Percentiles rank a stretch among this genome's conserved stretches.
Conservation (phyloP, 2,329 filamentous ascomycete genomes). For the Calonectria crousiana region DNA sequence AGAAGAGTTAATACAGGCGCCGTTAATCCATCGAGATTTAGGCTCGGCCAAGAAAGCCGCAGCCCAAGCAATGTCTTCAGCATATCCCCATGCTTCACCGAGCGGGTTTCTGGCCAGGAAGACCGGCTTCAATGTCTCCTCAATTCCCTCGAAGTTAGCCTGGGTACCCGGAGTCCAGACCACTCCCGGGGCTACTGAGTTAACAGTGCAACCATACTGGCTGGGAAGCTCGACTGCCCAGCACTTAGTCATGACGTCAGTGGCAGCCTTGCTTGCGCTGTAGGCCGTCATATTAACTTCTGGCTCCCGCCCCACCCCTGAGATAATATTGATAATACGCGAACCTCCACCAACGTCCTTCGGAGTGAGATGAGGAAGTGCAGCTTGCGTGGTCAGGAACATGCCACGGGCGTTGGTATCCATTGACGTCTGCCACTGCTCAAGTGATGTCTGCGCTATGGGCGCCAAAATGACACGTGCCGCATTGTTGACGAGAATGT, state of each 20-base stretch:
- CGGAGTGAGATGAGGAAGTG: constrained; percentile 1
- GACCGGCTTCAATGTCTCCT: not conserved
- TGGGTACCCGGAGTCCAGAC: not conserved
- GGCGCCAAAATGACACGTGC: constrained; percentile 12
- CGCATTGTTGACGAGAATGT: constrained; percentile 45
- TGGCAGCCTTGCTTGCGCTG: not conserved
- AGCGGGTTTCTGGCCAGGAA: not conserved
- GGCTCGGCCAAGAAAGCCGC: not conserved
- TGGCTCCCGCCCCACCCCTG: not conserved
- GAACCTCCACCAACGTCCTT: not conserved
- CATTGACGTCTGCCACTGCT: constrained; percentile 17
- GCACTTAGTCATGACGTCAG: constrained; percentile 4
- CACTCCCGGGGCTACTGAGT: constrained; percentile 2
- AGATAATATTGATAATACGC: constrained; percentile 13
- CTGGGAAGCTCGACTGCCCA: constrained; percentile 7
- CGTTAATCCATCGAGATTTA: constrained; percentile 1
- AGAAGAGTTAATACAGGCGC: not conserved
- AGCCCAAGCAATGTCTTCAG: not conserved
- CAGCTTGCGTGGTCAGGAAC: constrained; percentile 6
- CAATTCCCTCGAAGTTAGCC: not conserved
- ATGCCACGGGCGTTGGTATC: constrained; percentile 15
- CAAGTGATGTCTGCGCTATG: constrained; percentile 4
- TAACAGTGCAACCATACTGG: constrained; percentile 6
- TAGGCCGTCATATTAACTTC: not conserved
- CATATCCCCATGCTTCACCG: not conserved